Conservation (phyloP, 73 alveolate genomes). For the Paramecium pentaurelia region DNA sequence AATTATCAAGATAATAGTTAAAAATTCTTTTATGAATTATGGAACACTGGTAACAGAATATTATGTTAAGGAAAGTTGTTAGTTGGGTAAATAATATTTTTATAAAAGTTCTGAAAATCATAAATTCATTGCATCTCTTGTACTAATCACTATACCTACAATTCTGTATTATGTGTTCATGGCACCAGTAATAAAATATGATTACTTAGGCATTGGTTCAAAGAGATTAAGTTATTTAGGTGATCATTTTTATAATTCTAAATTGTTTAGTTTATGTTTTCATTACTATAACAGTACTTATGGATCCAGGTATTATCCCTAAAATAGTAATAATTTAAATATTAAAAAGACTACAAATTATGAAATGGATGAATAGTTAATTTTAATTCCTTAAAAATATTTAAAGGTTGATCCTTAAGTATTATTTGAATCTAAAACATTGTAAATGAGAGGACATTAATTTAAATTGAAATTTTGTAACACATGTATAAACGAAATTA, state of each 20-base stretch:
- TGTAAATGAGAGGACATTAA: constrained; percentile 13
- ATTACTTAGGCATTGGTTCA: constrained; percentile 11
- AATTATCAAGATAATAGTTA: neutral
- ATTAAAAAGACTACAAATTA: constrained; percentile 8
- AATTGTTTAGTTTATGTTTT: neutral
- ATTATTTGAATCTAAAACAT: constrained; percentile 27
- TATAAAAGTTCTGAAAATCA: constrained; percentile 55
- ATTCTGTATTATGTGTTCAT: constrained; percentile 34
- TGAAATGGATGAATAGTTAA: constrained; percentile 55
- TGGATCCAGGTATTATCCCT: constrained; percentile 62
- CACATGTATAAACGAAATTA: constrained; percentile 9
- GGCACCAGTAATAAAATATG: constrained; percentile 36
- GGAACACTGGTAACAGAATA: constrained; percentile 56
- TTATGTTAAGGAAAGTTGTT: constrained; percentile 39
- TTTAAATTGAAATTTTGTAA: constrained; percentile 56
- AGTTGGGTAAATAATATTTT: constrained; percentile 39
- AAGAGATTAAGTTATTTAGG: neutral
- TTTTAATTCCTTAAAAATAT: constrained; percentile 46
- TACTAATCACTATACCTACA: constrained; percentile 45
- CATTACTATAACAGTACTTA: constrained; percentile 23
- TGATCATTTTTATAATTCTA: neutral
- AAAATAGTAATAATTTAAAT: constrained; percentile 39
- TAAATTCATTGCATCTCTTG: constrained; percentile 50
- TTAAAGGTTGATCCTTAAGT: neutral
- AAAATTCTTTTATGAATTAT: constrained; percentile 33